Evolutionary conservation across 2,329 filamentous ascomycete species (phyloP), one percentile per base, ranked within the genome.

Genomic region (Zalaria sp.): DNA sequence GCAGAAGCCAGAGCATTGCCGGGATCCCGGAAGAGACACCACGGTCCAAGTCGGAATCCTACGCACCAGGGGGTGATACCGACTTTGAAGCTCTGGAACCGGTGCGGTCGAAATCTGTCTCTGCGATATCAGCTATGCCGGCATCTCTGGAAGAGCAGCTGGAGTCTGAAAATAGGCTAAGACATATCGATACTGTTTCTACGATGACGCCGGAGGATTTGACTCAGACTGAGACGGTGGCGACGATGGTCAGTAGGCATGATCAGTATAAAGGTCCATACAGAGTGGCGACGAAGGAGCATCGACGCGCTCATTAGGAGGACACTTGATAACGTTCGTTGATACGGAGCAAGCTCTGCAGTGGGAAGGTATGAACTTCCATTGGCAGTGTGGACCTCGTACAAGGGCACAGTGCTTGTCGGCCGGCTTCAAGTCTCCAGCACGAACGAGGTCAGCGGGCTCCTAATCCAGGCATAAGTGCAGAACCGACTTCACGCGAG

Each of bases 241-340:
- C 57, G 25, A 60, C 55, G 37, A 47, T 60, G 42, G 56, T 64
- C 34, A 59, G 60, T 45, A 49, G 65, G 43, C 65, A 68, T 47
- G 65, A 68, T 46, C 63, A 64, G 54, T 67, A 59, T 46, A 50
- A 50, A 37, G 57, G 54, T 1, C 45, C 57, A 18, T 57, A 57
- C 3, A 49, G 59, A 25, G 52, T 60, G 5, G 7, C 39, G 31
- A 41, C 39, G n/a, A 38, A 27, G 29, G 29, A 32, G 29, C 18
- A 18, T 18, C 18, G 18, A 18, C 18, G 18, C 2, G 2, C 18
- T 18, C 18, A 18, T 18, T 18, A 18, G 18, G 18, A 18, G 18
- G 18, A 18, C 18, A 18, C 18, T 18, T 18, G 2, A 2, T 18
- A 2, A 18, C 18, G 2, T 18, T 18, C 2, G 18, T 18, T 18